Conservation (phyloP, 2,329 filamentous ascomycete species). For the Thielaviopsis musarum region DNA sequence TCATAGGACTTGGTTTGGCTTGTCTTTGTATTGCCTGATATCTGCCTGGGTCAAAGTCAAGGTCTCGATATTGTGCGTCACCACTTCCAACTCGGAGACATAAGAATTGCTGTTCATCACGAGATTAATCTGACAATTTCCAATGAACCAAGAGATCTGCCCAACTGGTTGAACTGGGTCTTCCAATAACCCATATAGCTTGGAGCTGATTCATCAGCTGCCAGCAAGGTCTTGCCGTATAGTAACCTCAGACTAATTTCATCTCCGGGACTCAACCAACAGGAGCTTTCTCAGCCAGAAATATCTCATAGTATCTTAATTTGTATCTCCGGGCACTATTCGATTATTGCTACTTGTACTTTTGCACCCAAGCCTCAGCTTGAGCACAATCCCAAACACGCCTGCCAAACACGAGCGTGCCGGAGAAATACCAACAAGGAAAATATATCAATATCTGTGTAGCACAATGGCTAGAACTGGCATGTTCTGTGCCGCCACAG, state of each 20-base stretch:
- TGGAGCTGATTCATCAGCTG: neutral
- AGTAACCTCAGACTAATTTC: neutral
- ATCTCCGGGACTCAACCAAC: neutral
- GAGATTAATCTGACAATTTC: neutral
- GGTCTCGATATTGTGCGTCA: neutral
- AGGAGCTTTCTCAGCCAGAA: neutral
- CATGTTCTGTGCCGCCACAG: neutral
- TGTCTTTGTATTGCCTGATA: neutral
- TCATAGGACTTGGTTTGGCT: neutral
- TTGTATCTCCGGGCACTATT: neutral
- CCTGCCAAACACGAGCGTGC: neutral
- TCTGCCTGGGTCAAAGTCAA: neutral
- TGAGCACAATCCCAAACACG: neutral
- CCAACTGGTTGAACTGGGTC: neutral
- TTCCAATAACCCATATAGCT: neutral
- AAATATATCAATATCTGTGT: neutral
- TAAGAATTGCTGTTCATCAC: neutral
- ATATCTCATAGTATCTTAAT: neutral
- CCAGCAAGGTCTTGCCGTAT: neutral
- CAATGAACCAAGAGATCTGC: neutral
- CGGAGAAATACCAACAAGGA: neutral
- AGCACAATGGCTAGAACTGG: neutral
- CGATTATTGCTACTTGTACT: neutral
- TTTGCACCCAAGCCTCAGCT: neutral
- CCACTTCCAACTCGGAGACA: neutral